Evolutionary conservation across 2,329 filamentous ascomycete genomes (phyloP).

Genomic region (Aspergillus puulaauensis): DNA sequence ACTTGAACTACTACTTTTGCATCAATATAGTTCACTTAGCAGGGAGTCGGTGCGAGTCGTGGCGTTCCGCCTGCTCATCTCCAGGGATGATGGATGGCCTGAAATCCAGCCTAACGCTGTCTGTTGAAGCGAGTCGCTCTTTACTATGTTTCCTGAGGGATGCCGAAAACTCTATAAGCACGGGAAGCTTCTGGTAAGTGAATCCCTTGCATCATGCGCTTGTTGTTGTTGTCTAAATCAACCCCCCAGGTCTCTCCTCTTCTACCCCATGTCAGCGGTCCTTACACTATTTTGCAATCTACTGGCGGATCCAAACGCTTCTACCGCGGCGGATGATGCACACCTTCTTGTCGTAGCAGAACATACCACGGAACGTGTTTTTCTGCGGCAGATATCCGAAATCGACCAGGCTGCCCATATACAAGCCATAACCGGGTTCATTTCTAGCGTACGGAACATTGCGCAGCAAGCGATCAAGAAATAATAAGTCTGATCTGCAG

Average conservation of each 20-base stretch:
- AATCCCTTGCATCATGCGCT: neutral
- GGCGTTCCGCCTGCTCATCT: neutral
- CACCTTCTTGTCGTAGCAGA: neutral
- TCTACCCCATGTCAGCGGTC: neutral
- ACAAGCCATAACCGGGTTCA: neutral
- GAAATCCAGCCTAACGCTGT: neutral
- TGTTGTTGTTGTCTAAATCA: no score
- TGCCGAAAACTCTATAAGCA: neutral
- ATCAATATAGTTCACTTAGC: neutral
- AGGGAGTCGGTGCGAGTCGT: neutral
- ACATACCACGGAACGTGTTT: neutral
- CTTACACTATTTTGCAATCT: conserved; percentile 4
- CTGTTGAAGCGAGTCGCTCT: conserved; percentile 1
- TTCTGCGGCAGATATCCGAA: neutral
- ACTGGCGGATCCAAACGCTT: neutral
- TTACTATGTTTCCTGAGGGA: neutral
- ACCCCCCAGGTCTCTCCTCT: neutral
- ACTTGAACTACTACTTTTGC: neutral
- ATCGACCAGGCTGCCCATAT: neutral
- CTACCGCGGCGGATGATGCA: neutral
- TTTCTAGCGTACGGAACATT: neutral
- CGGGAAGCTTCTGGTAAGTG: neutral
- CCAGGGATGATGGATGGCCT: neutral
- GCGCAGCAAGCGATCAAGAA: neutral
- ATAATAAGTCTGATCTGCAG: no score